Evolutionary conservation across 768 basidiomycete species (phyloP).

Genomic region (Psilocybe tampanensis): DNA sequence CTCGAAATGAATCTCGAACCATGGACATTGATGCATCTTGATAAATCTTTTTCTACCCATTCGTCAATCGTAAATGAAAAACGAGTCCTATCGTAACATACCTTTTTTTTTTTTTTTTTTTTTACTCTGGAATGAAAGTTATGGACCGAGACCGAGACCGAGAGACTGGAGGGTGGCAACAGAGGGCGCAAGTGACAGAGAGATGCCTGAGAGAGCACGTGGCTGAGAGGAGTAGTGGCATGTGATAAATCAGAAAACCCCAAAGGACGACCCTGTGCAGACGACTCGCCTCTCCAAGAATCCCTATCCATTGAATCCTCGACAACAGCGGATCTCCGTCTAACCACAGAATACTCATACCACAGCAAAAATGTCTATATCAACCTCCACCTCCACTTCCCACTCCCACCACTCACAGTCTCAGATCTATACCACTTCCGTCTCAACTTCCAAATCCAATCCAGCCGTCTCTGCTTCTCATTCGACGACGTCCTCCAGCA

Average conservation of each 20-base stretch:
- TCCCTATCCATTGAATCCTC: not conserved
- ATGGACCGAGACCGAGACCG: too few relatives aligned
- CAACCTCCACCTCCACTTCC: constrained; percentile 4
- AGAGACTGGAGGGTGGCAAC: too few relatives aligned
- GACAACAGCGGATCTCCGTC: not conserved
- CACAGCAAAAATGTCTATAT: not conserved
- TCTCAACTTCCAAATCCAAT: not conserved
- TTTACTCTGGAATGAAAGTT: too few relatives aligned
- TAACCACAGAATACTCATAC: not conserved
- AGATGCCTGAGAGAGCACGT: not conserved
- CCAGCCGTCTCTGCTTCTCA: not conserved
- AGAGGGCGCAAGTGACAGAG: too few relatives aligned
- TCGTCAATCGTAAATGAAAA: too few relatives aligned
- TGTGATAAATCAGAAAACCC: constrained; percentile 12
- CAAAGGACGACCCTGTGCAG: constrained; percentile 1
- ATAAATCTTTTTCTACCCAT: too few relatives aligned
- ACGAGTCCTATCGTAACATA: too few relatives aligned
- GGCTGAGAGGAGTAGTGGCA: not conserved
- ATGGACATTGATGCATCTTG: too few relatives aligned
- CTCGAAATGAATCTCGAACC: too few relatives aligned
- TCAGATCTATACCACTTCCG: not conserved
- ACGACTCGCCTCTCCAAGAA: not conserved
- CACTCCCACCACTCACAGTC: not conserved
- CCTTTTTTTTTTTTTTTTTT: too few relatives aligned
- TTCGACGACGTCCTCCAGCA: constrained; percentile 2